Evolutionary conservation across 2,329 filamentous ascomycete species (phyloP), one percentile per base, ranked within the genome.

Genomic region (Botryosphaeria dothidea): DNA sequence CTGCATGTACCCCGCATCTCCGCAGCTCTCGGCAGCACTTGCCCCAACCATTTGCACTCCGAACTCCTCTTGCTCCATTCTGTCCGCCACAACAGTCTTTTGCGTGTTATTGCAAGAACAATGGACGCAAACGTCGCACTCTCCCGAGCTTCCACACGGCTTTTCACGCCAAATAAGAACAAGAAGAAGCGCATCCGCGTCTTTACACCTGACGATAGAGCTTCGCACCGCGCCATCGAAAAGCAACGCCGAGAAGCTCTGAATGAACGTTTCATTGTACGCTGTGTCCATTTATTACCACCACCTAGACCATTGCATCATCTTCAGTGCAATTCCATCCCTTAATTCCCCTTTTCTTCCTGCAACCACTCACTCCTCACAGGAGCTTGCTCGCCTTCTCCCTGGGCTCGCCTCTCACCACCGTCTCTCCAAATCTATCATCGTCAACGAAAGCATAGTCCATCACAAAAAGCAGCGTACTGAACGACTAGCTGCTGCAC

Each of bases 211-310:
- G 68, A 68, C 36, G 69, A 71, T 49, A 68, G 69, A 41, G 69
- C 69, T 3, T 63, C 68, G n/a, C 69, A 71, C 57, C 69, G 69
- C 13, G 62, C 68, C n/a, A 69, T 71, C 51, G 69, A 71, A 62
- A 69, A 69, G 38, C 67, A 69, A 19, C 57, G 69, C 34, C 66
- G 69, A 15, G 69, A 71, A 51, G 69, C 69, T 13, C 66, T 71
- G 58, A 71, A 71, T 45, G 66, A 71, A 38, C 64, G 65, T 36
- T 64, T 71, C 45, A 65, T 71, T 52, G 69, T 71, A 66, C 21
- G 69, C 51, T 3, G 7, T 31, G 13, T 29, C 29, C n/a, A 34
- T 23, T 31, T 34, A 6, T 34, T 34, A 6, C 7, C 31, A 34
- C 7, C 7, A 6, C 31, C 31, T 34, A n/a, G n/a, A n/a, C n/a